These are phyloP conservation scores for Fusarium sp. DNA, from an alignment of 2,329 filamentous ascomycete genomes.

Conservation along the genomic window DNA sequence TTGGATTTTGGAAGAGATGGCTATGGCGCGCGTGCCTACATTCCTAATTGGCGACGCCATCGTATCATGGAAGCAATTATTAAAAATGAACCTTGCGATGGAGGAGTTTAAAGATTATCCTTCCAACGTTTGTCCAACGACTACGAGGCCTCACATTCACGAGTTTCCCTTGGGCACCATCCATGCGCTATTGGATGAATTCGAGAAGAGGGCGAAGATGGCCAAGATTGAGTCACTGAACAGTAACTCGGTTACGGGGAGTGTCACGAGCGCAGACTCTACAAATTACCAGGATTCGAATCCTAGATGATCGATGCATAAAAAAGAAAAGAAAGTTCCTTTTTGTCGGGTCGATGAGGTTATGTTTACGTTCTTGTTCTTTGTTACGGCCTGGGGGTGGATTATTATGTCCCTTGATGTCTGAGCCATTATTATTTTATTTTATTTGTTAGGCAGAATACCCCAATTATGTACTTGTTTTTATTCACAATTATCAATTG, in stretches of 20 bases:
- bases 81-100: slow-evolving; percentile 51
- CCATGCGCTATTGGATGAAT: slow-evolving; percentile 36
- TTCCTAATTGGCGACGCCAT: slow-evolving; percentile 53
- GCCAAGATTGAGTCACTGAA: slow-evolving; percentile 34
- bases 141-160: slow-evolving; percentile 9
- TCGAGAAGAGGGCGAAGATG: slow-evolving; percentile 34
- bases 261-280: slow-evolving; percentile 24
- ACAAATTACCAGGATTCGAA: slow-evolving; percentile 21
- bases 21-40: slow-evolving; percentile 49
- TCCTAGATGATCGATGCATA: neutral
- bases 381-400: neutral
- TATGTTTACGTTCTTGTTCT: neutral
- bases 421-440: neutral
- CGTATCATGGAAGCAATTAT: slow-evolving; percentile 53
- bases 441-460: neutral
- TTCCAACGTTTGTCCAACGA: slow-evolving; percentile 48
- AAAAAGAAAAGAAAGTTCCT: neutral
- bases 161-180: slow-evolving; percentile 36
- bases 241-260: slow-evolving; percentile 18
- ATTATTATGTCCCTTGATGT: neutral
- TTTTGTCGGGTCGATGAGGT: neutral
- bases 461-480: neutral
- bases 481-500: neutral
- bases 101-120: slow-evolving; percentile 53
- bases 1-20: slow-evolving; percentile 54